Base-by-base conservation (phyloP, 2,329 filamentous ascomycete species). In the Dactylellina cionopaga region DNA sequence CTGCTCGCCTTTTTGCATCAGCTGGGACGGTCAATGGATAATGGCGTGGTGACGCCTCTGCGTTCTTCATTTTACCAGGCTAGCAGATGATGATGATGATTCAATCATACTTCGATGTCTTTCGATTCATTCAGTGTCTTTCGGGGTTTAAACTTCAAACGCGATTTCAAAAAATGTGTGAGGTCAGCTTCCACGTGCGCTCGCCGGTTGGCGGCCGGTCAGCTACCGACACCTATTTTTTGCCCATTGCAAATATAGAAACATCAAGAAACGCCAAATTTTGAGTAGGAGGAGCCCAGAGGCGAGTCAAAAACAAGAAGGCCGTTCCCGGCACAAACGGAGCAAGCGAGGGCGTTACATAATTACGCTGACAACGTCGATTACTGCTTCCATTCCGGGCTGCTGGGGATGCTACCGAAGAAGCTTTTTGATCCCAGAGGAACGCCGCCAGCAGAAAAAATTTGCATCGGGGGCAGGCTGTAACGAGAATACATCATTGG, bases 341-440 rank as follows among this genome's bases (percentile, higher is more conserved):
- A 22, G n/a, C 22, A 11, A 4, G 27, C 37, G 55, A 37, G 55
- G 15, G 15, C n/a, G 25, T 62, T 62, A 62, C 56, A 51, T 70
- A 62, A 62, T 58, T 51, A 56, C 19, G 37, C 22, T 55, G 27
- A 54, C 17, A 49, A 24, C 39, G 31, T 51, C 49, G 49, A 46
- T 51, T 70, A 47, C 33, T 55, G 25, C 15, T 71, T 56, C 66
- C 66, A 71, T 63, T 59, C 58, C 58, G 46, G 66, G 58, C 51
- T 41, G 47, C 49, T 63, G 51, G 51, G n/a, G 66, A 59, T 71
- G 31, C 65, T 56, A 51, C 56, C 56, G 56, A 64, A 56, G 43
- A 43, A 71, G 49, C 25, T 33, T 64, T 46, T 64, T 25, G 15
- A 63, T 64, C 68, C 52, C 37, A 52, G 68, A 64, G 52, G 37